Conservation (phyloP, 2,329 filamentous ascomycete genomes). For the Aureobasidium musti region DNA sequence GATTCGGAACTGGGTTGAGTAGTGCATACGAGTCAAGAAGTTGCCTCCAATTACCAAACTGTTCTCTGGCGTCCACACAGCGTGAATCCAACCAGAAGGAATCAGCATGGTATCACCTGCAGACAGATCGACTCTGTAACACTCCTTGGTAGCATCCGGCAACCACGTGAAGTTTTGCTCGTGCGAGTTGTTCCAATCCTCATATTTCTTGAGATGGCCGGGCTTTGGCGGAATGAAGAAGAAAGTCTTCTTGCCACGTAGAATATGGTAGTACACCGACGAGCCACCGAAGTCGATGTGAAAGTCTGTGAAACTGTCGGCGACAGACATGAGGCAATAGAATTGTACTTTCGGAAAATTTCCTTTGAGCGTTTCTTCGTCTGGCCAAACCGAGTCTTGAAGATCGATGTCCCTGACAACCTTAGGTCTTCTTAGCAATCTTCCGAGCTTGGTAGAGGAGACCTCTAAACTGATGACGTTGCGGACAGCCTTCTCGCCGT, state of each 20-base stretch:
- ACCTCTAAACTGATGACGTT: conserved; percentile 72
- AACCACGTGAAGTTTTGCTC: conserved; percentile 67
- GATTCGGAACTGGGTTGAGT: conserved; percentile 66
- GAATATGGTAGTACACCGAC: conserved; percentile 69
- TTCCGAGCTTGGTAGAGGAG: conserved; percentile 63
- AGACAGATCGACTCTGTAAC: conserved; percentile 65
- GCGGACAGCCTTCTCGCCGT: conserved; percentile 61
- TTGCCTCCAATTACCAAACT: conserved; percentile 72
- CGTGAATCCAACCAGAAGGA: conserved; percentile 71
- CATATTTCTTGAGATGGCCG: conserved; percentile 68
- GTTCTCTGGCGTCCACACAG: conserved; percentile 69
- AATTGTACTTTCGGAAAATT: conserved; percentile 66
- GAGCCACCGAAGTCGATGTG: conserved; percentile 72
- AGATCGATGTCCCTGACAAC: conserved; percentile 65
- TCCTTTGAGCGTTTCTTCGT: conserved; percentile 54
- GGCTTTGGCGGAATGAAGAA: conserved; percentile 71
- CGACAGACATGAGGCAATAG: conserved; percentile 70
- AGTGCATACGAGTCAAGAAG: conserved; percentile 66
- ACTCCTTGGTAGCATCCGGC: conserved; percentile 65
- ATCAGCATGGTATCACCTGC: conserved; percentile 71
- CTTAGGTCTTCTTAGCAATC: conserved; percentile 63
- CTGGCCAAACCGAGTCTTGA: conserved; percentile 58
- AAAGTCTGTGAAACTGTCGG: conserved; percentile 71
- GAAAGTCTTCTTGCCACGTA: conserved; percentile 69
- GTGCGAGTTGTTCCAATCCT: conserved; percentile 69